phyloP scores from a whole-genome alignment of 345 rosid genomes.

The Barbarea vulgaris region DNA sequence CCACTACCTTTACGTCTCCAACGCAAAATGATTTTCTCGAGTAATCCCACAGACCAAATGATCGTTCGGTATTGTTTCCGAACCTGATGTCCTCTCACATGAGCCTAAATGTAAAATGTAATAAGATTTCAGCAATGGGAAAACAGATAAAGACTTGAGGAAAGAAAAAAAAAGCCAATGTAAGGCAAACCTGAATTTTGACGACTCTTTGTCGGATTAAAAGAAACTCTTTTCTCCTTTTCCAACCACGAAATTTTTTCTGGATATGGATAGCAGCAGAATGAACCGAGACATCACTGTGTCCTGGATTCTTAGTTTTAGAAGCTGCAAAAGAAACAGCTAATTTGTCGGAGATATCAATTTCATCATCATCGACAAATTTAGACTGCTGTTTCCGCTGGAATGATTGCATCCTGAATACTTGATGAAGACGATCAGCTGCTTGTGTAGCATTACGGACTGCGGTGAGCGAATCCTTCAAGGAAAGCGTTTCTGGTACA shows the following conservation, averaged over 20 bases:
- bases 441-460: constrained; percentile 95
- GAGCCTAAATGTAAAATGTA: constrained; percentile 56
- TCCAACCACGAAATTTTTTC: constrained; percentile 91
- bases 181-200: constrained; percentile 72
- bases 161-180: background rate
- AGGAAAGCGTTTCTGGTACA: constrained; percentile 59
- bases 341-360: constrained; percentile 50
- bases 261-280: constrained; percentile 86
- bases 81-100: constrained; percentile 89
- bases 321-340: constrained; percentile 59
- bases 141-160: background rate
- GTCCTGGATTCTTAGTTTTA: constrained; percentile 49
- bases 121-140: constrained; percentile 8
- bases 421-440: constrained; percentile 79
- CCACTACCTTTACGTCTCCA: constrained; percentile 97
- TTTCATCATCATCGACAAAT: constrained; percentile 46
- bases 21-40: constrained; percentile 89
- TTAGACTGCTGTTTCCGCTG: constrained; percentile 61
- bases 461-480: constrained; percentile 88
- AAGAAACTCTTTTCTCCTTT: constrained; percentile 81
- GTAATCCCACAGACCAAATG: constrained; percentile 85
- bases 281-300: constrained; percentile 50
- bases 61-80: constrained; percentile 74
- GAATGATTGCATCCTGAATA: constrained; percentile 85
- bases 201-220: constrained; percentile 81